A percentile compares a stretch with the other conserved stretches of the same genome.
Evolutionary conservation across 2,329 filamentous ascomycete species (phyloP).

Genomic region (Botryotinia narcissicola): DNA sequence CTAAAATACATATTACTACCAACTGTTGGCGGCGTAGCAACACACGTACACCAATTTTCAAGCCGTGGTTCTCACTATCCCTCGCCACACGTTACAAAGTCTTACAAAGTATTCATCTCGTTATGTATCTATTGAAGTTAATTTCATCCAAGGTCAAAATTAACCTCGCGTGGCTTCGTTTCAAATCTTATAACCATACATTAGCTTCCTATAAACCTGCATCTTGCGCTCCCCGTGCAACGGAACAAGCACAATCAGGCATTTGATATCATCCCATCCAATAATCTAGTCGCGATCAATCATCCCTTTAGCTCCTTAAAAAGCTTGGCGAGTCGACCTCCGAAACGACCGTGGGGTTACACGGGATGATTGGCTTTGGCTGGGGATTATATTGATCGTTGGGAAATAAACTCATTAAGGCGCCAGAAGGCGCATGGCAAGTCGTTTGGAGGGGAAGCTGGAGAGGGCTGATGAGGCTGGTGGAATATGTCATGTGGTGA

Average conservation of each 20-base stretch:
- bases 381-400: not conserved
- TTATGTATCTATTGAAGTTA: not conserved
- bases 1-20: not conserved
- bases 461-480: not conserved
- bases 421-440: not conserved
- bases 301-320: not conserved
- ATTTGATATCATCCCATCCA: not conserved
- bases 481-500: not conserved
- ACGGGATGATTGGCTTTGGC: not conserved
- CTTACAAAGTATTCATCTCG: not conserved
- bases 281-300: not conserved
- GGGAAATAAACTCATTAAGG: not conserved
- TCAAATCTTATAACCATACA: not conserved
- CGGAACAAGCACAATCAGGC: not conserved
- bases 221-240: not conserved
- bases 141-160: not conserved
- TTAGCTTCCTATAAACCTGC: not conserved
- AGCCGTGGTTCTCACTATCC: not conserved
- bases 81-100: not conserved
- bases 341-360: not conserved
- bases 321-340: not conserved
- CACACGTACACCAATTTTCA: not conserved
- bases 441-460: too few relatives aligned
- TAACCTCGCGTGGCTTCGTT: constrained; percentile 1
- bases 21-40: constrained; percentile 10